Percentiles rank a stretch among this genome's conserved stretches.
Conservation (phyloP, 306 rosid species). For the Quillaja saponaria region DNA sequence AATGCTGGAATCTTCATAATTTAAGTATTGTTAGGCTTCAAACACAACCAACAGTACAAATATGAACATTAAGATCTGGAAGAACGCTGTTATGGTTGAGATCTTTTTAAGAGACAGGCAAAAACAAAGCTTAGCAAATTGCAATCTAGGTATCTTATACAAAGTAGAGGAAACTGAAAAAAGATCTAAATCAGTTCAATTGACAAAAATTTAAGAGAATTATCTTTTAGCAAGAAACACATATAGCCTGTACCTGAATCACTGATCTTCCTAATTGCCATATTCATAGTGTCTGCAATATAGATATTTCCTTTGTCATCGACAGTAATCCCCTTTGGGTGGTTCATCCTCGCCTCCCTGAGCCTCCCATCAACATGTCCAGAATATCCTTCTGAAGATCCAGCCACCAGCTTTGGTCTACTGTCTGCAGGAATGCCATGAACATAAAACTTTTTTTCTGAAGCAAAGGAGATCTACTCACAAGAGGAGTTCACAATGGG, state of each 20-base stretch:
- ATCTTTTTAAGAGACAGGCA: neutral
- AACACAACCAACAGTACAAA: neutral
- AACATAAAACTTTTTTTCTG: slow-evolving; percentile 19
- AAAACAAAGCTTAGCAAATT: neutral
- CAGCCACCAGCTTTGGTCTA: slow-evolving; percentile 79
- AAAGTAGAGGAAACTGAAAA: slow-evolving; percentile 1
- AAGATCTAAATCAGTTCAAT: too few relatives aligned
- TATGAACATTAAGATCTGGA: neutral
- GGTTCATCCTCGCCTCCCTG: slow-evolving; percentile 87
- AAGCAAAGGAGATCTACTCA: slow-evolving; percentile 19
- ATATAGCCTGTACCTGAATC: slow-evolving; percentile 56
- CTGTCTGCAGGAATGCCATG: slow-evolving; percentile 61
- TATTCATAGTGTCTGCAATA: slow-evolving; percentile 80
- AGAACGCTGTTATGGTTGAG: neutral
- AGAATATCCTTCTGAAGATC: slow-evolving; percentile 80
- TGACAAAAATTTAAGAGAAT: neutral
- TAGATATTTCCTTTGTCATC: slow-evolving; percentile 92
- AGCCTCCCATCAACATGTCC: slow-evolving; percentile 87
- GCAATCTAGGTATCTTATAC: slow-evolving; percentile 1
- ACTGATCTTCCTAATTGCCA: slow-evolving; percentile 91
- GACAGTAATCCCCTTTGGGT: slow-evolving; percentile 82
- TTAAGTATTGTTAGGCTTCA: neutral
- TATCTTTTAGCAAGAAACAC: neutral
- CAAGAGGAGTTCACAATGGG: neutral
- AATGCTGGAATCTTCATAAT: slow-evolving; percentile 12